These are phyloP conservation scores for Apophysomyces ossiformis DNA, from an alignment of 371 early-diverging fungal genomes.

Conservation along the genomic window DNA sequence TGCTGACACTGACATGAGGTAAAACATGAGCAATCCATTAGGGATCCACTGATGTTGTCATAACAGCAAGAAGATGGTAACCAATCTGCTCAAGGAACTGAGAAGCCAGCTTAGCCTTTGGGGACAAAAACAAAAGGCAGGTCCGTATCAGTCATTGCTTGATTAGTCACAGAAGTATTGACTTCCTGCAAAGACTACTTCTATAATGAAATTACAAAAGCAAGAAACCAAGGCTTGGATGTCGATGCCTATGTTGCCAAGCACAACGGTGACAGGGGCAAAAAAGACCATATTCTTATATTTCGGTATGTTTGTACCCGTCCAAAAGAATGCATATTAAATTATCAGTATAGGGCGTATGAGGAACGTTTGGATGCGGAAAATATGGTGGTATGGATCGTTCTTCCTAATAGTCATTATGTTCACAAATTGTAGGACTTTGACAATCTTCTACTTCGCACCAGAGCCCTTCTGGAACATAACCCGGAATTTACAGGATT, in stretches of 20 bases:
- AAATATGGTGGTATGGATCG: constrained; percentile 36
- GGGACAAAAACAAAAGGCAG: constrained; percentile 10
- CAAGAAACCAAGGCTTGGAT: constrained; percentile 33
- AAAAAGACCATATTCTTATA: constrained; percentile 24
- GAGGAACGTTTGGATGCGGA: constrained; percentile 37
- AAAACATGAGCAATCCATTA: neutral
- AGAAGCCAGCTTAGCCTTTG: constrained; percentile 8
- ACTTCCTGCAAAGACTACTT: constrained; percentile 24
- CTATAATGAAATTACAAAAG: constrained; percentile 31
- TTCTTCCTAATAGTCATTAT: constrained; percentile 19
- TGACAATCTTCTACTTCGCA: constrained; percentile 57
- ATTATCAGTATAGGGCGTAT: constrained; percentile 29
- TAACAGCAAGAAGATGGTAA: constrained; percentile 30
- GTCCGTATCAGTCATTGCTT: neutral
- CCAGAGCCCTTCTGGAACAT: constrained; percentile 37
- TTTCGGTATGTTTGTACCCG: constrained; percentile 24
- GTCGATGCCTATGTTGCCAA: constrained; percentile 17
- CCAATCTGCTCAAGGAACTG: constrained; percentile 16
- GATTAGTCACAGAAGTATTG: neutral
- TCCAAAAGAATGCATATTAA: neutral
- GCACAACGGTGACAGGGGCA: neutral
- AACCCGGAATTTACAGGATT: constrained; percentile 20
- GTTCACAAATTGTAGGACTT: constrained; percentile 54
- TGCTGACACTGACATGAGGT: constrained; percentile 40
- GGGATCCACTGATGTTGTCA: neutral